Base-by-base conservation (phyloP, 768 basidiomycete species). In the Cyclocybe cylindracea region DNA sequence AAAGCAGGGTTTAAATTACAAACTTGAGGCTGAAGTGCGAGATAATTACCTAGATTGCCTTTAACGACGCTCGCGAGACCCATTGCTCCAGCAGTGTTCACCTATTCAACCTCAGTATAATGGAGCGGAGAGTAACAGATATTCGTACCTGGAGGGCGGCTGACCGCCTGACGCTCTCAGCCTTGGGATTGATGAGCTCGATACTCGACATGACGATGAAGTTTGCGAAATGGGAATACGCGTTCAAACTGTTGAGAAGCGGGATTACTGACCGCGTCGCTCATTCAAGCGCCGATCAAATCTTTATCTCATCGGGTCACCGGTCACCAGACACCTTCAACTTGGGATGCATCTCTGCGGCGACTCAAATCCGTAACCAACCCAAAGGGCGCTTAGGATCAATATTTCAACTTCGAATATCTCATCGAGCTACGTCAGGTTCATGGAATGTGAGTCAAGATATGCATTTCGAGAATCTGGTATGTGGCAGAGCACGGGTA, bases 51-150 rank as follows among this genome's bases (percentile, higher is more conserved):
- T 57, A 99, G 79, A 76, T 99, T 98, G 65, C 90, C 85, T 78
- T 94, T 96, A 61, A 99, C 97, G 55, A 99, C 96, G 69, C 84
- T 89, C 39, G 97, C 96, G 51, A 99, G 87, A 58, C 96, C 96
- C 83, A 98, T 91, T 54, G 97, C 96, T 60, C 95, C 95, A 66
- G 82, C 92, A 58, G 85, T 92, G 63, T 92, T 94, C 51, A 94
- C 92, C 92, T 93, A 58, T 51, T 53, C 53, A 46, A 52, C 61
- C 50, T 61, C 55, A 57, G 53, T 44, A 29, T 50, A 8, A 34
- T 8, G 31, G 32, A 29, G 2, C 14, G 2, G 13, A 19, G 34
- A 37, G 24, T 39, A 44, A 45, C 10, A 38, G 29, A 35, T 37
- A 47, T 19, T 54, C 61, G n/a, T 67, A 91, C 94, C 87, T 95